Conservation (phyloP, 306 rosid species). For the Corylus americana region DNA sequence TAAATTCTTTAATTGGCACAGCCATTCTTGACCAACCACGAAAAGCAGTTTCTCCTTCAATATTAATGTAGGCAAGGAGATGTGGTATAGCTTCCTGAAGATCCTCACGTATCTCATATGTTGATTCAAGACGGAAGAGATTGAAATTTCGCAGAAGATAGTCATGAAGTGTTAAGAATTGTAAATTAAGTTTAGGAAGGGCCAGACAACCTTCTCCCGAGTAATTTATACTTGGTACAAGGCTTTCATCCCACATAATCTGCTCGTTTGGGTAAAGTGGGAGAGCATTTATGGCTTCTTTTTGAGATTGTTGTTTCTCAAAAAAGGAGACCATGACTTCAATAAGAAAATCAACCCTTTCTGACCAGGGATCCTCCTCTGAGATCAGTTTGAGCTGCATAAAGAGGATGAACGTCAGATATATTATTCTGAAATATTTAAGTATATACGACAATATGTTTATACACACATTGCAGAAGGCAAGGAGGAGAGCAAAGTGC, state of each 20-base stretch:
- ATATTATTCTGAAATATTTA: not conserved
- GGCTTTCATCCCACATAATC: slow-evolving; percentile 99
- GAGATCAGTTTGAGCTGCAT: slow-evolving; percentile 91
- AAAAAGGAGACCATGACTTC: slow-evolving; percentile 94
- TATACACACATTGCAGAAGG: not conserved
- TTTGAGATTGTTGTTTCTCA: slow-evolving; percentile 94
- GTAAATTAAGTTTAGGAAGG: slow-evolving; percentile 93
- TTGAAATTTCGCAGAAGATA: slow-evolving; percentile 92
- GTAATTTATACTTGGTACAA: slow-evolving; percentile 97
- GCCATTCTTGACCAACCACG: slow-evolving; percentile 99
- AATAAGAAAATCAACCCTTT: slow-evolving; percentile 87
- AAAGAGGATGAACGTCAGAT: slow-evolving; percentile 27
- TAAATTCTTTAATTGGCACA: slow-evolving; percentile 84
- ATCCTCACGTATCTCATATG: slow-evolving; percentile 98
- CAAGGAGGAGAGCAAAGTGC: not conserved
- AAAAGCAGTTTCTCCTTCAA: slow-evolving; percentile 82
- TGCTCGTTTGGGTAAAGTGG: slow-evolving; percentile 96
- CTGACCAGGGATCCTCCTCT: slow-evolving; percentile 90
- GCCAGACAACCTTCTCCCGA: slow-evolving; percentile 99
- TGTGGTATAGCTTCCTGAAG: slow-evolving; percentile 96
- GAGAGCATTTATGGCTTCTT: slow-evolving; percentile 96
- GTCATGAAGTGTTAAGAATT: slow-evolving; percentile 96
- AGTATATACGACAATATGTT: not conserved
- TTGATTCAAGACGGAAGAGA: slow-evolving; percentile 96
- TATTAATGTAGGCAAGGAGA: slow-evolving; percentile 87